phyloP scores from a whole-genome alignment of 177 flowering plant species.

The Telopea speciosissima region DNA sequence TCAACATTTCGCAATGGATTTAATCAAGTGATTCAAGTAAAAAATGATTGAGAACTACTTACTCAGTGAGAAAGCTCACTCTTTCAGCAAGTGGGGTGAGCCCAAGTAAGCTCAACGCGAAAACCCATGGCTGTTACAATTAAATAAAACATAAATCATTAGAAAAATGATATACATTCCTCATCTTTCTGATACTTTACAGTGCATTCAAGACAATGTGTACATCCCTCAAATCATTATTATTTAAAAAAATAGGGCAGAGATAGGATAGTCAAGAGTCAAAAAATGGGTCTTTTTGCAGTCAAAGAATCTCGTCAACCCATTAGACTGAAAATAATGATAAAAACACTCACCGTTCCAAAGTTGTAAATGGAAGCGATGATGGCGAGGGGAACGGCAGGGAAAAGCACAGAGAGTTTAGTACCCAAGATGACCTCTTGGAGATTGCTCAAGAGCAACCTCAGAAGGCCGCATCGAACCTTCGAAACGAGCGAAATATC shows the following conservation, averaged over 20 bases:
- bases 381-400: constrained; percentile 72
- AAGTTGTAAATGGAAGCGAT: constrained; percentile 40
- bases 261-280: no score
- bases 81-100: constrained; percentile 95
- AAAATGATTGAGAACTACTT: constrained; percentile 15
- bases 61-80: constrained; percentile 96
- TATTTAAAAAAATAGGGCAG: no score
- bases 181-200: no score
- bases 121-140: constrained; percentile 72
- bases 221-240: no score
- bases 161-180: no score
- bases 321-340: not conserved
- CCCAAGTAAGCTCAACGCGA: constrained; percentile 79
- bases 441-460: constrained; percentile 43
- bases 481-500: constrained; percentile 52
- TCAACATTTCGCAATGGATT: not conserved
- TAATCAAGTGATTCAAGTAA: not conserved
- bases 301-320: not conserved
- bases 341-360: constrained; percentile 46
- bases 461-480: constrained; percentile 26
- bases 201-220: no score
- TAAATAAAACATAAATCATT: no score
- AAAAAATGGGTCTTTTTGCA: no score
- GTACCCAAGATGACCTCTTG: constrained; percentile 89
- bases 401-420: constrained; percentile 68